phyloP scores from a whole-genome alignment of 805 yeast genomes.

The Wickerhamomyces chambardii region DNA sequence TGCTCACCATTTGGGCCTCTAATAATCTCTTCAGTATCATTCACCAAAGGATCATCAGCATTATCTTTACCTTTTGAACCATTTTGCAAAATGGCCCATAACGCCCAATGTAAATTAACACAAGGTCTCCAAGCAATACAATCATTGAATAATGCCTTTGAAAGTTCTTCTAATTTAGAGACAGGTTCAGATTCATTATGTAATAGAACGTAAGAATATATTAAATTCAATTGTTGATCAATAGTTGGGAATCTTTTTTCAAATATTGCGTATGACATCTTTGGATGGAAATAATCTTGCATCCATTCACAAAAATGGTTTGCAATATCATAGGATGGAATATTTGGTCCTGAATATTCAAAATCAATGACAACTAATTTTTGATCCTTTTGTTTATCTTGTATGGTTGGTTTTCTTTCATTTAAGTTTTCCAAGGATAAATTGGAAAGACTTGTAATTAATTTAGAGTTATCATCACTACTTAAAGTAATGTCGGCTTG shows the following conservation, averaged over 20 bases:
- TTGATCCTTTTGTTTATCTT: conserved; percentile 44
- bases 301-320: conserved; percentile 97
- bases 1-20: conserved; percentile 53
- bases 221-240: conserved; percentile 59
- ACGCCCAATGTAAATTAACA: conserved; percentile 71
- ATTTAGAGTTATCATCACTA: neutral
- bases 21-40: too few relatives aligned
- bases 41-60: conserved; percentile 26
- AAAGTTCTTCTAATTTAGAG: conserved; percentile 28
- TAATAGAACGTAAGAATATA: conserved; percentile 66
- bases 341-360: conserved; percentile 89
- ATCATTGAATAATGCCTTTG: conserved; percentile 52
- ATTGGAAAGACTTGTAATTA: conserved; percentile 11
- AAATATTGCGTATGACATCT: conserved; percentile 36
- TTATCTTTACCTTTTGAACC: conserved; percentile 25
- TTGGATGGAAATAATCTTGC: conserved; percentile 69
- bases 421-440: conserved; percentile 13
- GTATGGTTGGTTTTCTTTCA: conserved; percentile 24
- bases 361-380: conserved; percentile 91
- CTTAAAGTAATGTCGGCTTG: too few relatives aligned
- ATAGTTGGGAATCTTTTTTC: conserved; percentile 53
- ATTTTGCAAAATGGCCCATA: conserved; percentile 89
- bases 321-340: conserved; percentile 83
- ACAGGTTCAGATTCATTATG: conserved; percentile 30
- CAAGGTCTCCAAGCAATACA: conserved; percentile 73